Conservation (phyloP, 805 yeast genomes). For the Wickerhamiella domercqiae region DNA sequence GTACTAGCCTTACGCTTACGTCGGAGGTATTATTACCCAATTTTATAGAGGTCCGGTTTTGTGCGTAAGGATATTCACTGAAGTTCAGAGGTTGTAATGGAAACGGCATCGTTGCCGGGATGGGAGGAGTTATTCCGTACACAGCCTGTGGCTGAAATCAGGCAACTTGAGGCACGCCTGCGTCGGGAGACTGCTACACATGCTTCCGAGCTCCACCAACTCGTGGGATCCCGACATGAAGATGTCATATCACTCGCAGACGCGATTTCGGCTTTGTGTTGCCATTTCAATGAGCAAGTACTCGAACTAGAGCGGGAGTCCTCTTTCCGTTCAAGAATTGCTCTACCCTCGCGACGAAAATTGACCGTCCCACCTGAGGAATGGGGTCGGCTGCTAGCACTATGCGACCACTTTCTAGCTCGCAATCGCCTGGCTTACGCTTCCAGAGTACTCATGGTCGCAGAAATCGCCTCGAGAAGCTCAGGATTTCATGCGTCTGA, state of each 20-base stretch:
- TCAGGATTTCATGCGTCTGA: background rate
- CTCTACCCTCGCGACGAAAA: background rate
- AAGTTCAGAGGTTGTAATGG: no score
- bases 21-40: no score
- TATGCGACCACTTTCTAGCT: background rate
- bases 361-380: background rate
- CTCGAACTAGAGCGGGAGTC: background rate
- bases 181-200: constrained; percentile 5
- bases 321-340: background rate
- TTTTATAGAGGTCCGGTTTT: no score
- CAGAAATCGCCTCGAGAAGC: background rate
- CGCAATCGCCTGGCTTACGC: background rate
- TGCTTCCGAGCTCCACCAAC: background rate
- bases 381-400: constrained; percentile 1
- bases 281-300: background rate
- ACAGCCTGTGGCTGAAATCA: constrained; percentile 6
- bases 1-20: no score
- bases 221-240: constrained; percentile 9
- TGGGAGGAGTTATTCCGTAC: constrained; percentile 12
- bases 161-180: constrained; percentile 1
- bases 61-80: no score
- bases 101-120: no score
- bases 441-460: background rate
- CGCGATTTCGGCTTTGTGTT: background rate
- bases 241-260: constrained; percentile 10